Percentiles rank a stretch among this genome's conserved stretches.
Conservation (phyloP, 257 asterid genomes). For the Osmanthus fragrans region DNA sequence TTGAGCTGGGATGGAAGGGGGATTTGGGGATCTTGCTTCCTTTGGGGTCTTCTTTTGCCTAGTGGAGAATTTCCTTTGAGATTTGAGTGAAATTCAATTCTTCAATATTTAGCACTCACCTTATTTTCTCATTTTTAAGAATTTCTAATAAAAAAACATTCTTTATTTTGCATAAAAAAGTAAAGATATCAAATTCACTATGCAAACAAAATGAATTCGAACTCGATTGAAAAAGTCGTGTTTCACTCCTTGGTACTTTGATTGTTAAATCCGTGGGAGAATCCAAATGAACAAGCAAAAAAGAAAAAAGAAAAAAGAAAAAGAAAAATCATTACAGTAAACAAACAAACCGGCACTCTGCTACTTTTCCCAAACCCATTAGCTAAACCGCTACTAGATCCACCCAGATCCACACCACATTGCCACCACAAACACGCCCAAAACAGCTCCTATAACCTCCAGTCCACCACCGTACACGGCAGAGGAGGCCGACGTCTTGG, state of each 20-base stretch:
- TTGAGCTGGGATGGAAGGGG: too few relatives aligned
- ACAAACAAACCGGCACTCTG: too few relatives aligned
- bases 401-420: conserved; percentile 39
- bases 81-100: too few relatives aligned
- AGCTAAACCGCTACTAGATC: conserved; percentile 25
- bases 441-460: conserved; percentile 1
- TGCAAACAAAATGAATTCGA: not conserved
- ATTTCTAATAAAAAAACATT: too few relatives aligned
- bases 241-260: not conserved
- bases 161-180: too few relatives aligned
- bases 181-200: too few relatives aligned
- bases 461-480: conserved; percentile 28
- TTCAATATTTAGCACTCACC: too few relatives aligned
- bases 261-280: not conserved
- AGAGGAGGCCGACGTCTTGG: conserved; percentile 33
- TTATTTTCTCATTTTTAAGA: too few relatives aligned
- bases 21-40: too few relatives aligned
- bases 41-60: too few relatives aligned
- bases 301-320: not conserved
- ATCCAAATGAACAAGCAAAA: not conserved
- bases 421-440: conserved; percentile 25
- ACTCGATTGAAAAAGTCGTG: not conserved
- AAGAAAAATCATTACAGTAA: not conserved
- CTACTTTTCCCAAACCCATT: not conserved
- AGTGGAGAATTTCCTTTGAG: too few relatives aligned